Conservation (phyloP, 202 grass and related monocot species). For the Dendrocalamus latiflorus region DNA sequence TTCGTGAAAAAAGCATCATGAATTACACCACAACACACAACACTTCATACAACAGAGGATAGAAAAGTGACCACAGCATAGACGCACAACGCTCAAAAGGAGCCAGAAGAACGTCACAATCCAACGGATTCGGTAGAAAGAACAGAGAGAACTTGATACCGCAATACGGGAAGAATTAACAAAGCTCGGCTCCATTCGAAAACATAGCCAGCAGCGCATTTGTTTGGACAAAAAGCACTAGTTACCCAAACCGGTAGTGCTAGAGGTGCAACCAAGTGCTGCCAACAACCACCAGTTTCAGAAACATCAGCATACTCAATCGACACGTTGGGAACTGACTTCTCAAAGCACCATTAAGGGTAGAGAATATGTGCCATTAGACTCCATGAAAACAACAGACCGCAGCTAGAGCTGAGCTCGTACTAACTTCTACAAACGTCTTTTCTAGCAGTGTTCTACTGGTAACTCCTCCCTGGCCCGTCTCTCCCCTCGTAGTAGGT, state of each 20-base stretch:
- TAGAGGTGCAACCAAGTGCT: background rate
- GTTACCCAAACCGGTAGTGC: background rate
- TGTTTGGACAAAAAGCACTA: conserved; percentile 9
- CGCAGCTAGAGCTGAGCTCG: background rate
- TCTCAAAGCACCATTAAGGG: background rate
- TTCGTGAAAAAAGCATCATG: no score
- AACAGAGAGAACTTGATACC: background rate
- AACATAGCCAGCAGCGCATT: conserved; percentile 1
- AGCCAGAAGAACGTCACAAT: background rate
- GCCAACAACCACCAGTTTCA: background rate
- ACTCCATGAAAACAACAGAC: background rate
- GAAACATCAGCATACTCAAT: background rate
- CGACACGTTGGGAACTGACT: background rate
- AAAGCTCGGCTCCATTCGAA: background rate
- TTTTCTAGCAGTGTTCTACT: conserved; percentile 22
- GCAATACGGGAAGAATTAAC: background rate
- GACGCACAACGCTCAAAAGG: no score
- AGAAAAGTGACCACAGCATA: background rate
- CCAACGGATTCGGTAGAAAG: background rate
- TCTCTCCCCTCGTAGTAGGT: conserved; percentile 44
- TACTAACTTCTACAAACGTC: background rate
- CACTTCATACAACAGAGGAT: background rate
- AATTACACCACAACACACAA: background rate
- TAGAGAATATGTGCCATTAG: conserved; percentile 17
- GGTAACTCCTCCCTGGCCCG: conserved; percentile 47